A percentile compares a stretch with the other conserved stretches of the same genome.
Conservation (phyloP, 805 yeast genomes). For the Myxozyma geophila region DNA sequence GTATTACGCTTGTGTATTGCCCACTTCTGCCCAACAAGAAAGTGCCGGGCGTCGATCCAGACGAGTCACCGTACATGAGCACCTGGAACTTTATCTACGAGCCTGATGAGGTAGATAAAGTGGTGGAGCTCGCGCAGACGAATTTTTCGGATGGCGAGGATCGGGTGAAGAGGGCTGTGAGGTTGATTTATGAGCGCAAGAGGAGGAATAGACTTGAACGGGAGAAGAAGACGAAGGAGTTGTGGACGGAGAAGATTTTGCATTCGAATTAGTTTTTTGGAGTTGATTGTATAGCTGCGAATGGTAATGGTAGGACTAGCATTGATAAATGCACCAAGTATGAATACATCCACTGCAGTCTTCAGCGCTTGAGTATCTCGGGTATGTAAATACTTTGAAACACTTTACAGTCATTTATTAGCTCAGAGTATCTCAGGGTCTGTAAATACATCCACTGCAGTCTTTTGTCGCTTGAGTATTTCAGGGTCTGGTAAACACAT, state of each 20-base stretch:
- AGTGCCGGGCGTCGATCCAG: constrained; percentile 38
- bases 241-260: constrained; percentile 13
- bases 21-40: constrained; percentile 37
- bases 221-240: constrained; percentile 1
- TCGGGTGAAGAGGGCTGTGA: constrained; percentile 30
- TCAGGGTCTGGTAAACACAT: no score
- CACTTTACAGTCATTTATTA: no score
- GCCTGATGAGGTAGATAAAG: constrained; percentile 36
- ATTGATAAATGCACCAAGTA: no score
- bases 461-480: no score
- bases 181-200: constrained; percentile 37
- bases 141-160: constrained; percentile 37
- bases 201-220: constrained; percentile 12
- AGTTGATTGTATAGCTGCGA: background rate
- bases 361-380: no score
- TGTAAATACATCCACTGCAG: no score
- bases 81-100: constrained; percentile 40
- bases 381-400: no score
- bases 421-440: no score
- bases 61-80: constrained; percentile 35
- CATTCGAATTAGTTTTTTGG: constrained; percentile 1
- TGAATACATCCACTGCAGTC: no score
- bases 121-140: constrained; percentile 30
- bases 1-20: constrained; percentile 38
- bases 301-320: no score